Evolutionary conservation across 2,329 filamentous ascomycete species (phyloP).

Genomic region (Mycosphaerella arachidis): DNA sequence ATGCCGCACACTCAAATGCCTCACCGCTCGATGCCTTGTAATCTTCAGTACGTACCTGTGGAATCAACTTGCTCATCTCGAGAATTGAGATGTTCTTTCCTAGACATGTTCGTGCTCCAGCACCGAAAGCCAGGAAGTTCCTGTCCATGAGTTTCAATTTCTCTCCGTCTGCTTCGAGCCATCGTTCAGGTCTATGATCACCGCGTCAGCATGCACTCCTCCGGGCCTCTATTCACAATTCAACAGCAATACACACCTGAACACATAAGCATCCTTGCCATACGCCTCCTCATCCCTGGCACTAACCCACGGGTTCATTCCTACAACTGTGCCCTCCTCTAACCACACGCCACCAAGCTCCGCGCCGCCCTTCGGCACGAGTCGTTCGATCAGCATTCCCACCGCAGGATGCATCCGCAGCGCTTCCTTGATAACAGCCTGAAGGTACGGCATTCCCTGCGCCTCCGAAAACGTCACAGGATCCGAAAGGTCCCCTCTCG

Average conservation of each 20-base stretch:
- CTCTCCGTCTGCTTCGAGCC: slow-evolving; percentile 14
- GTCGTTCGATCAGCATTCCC: slow-evolving; percentile 38
- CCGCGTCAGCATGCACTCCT: background rate
- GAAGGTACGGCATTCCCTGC: slow-evolving; percentile 38
- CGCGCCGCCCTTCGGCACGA: slow-evolving; percentile 36
- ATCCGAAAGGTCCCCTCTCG: slow-evolving; percentile 26
- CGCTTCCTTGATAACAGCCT: slow-evolving; percentile 43
- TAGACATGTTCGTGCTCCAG: slow-evolving; percentile 14
- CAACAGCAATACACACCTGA: background rate
- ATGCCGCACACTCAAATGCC: too few species aligned
- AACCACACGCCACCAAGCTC: slow-evolving; percentile 34
- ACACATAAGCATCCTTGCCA: slow-evolving; percentile 21
- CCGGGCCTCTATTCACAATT: background rate
- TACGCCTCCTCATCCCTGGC: slow-evolving; percentile 30
- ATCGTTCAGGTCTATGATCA: slow-evolving; percentile 16
- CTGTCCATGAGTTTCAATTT: slow-evolving; percentile 33
- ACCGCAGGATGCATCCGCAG: slow-evolving; percentile 44
- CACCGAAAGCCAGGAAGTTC: slow-evolving; percentile 15
- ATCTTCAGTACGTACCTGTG: slow-evolving; percentile 7
- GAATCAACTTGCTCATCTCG: slow-evolving; percentile 31
- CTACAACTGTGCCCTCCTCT: slow-evolving; percentile 30
- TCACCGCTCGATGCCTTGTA: too few species aligned
- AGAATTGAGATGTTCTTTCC: slow-evolving; percentile 24
- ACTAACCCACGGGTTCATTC: slow-evolving; percentile 34
- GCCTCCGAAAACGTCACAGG: slow-evolving; percentile 31